A percentile compares a stretch with the other conserved stretches of the same genome.
Conservation (phyloP, 768 basidiomycete species). For the Tulasnella sp. region DNA sequence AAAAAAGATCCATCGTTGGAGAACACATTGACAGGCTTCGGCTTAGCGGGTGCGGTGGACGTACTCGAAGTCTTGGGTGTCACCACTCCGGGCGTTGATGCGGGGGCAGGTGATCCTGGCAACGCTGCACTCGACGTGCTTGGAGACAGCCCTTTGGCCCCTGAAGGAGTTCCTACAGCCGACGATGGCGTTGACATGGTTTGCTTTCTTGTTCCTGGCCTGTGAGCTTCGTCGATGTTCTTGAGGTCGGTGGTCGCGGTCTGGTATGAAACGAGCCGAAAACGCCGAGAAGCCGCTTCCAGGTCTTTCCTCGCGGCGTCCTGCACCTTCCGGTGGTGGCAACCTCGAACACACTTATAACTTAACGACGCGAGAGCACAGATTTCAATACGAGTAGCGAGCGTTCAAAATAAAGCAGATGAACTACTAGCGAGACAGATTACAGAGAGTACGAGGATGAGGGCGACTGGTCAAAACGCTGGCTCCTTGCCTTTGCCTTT, state of each 20-base stretch:
- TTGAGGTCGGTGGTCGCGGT: neutral
- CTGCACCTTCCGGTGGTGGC: neutral
- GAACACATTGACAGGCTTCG: constrained; percentile 43
- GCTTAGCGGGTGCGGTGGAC: constrained; percentile 25
- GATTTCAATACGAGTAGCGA: neutral
- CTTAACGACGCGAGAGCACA: neutral
- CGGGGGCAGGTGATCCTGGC: neutral
- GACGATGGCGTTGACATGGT: neutral
- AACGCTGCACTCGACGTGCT: neutral
- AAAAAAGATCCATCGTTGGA: constrained; percentile 60
- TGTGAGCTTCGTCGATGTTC: neutral
- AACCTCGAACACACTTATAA: neutral
- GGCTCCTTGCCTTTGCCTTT: neutral
- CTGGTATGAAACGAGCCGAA: neutral
- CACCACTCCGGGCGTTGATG: neutral
- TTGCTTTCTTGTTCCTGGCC: neutral
- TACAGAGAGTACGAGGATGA: neutral
- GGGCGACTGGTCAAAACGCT: neutral
- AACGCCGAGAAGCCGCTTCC: neutral
- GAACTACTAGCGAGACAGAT: neutral
- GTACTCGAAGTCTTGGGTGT: neutral
- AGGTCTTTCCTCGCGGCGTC: neutral
- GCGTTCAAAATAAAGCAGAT: neutral
- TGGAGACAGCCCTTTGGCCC: neutral
- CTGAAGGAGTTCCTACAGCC: neutral